Evolutionary conservation across 345 rosid species (phyloP).

Genomic region (Heritiera fomes): DNA sequence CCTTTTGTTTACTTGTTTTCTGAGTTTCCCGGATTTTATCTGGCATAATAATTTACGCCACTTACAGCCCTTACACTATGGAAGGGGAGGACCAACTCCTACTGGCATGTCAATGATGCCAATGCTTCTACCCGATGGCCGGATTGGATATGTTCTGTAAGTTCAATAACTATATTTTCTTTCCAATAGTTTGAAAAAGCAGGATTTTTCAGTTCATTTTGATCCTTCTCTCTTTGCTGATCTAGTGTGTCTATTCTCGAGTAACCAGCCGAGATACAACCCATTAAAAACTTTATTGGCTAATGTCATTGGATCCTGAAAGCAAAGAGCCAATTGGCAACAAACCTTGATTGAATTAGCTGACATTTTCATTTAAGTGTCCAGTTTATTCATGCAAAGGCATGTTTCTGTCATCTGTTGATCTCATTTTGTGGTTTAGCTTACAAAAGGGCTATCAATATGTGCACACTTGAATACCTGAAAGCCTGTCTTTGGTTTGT

Average conservation of each 20-base stretch:
- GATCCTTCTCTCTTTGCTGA: background rate
- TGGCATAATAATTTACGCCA: conserved; percentile 15
- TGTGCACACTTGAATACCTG: background rate
- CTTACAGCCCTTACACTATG: conserved; percentile 64
- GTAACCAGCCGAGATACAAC: background rate
- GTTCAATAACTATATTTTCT: conserved; percentile 21
- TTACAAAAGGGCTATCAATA: background rate
- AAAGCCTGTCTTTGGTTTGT: background rate
- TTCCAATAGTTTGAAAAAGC: background rate
- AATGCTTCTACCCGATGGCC: conserved; percentile 76
- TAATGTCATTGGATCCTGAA: no score
- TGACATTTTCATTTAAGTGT: no score
- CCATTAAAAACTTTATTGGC: no score
- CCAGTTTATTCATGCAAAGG: no score
- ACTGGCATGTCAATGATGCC: conserved; percentile 83
- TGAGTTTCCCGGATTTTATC: background rate
- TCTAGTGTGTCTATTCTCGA: no score
- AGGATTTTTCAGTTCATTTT: background rate
- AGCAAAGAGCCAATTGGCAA: no score
- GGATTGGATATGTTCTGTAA: conserved; percentile 72
- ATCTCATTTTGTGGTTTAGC: background rate
- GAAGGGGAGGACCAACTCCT: conserved; percentile 58
- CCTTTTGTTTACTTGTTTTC: background rate
- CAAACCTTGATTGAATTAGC: no score
- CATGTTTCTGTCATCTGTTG: no score